Evolutionary conservation across 371 early-diverging fungal species (phyloP).

Genomic region (Batkoa obscura): DNA sequence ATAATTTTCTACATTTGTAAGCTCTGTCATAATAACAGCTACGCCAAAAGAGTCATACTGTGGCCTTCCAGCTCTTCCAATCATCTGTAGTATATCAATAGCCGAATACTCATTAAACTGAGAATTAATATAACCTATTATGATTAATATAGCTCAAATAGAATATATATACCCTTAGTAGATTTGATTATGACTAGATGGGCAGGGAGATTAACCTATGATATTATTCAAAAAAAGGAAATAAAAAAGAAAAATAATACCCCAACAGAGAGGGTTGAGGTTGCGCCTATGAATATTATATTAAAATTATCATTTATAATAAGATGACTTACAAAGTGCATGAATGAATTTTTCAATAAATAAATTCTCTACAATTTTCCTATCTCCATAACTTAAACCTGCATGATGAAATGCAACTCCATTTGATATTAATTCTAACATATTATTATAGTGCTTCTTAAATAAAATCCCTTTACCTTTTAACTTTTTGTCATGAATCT

Average conservation of each 20-base stretch:
- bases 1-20: slow-evolving; percentile 27
- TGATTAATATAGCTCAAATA: slow-evolving; percentile 7
- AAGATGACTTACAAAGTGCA: slow-evolving; percentile 37
- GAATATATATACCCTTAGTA: slow-evolving; percentile 18
- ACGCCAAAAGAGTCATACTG: slow-evolving; percentile 58
- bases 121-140: slow-evolving; percentile 38
- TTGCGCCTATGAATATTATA: slow-evolving; percentile 28
- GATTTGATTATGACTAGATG: slow-evolving; percentile 71
- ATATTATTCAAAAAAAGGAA: neutral
- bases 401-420: slow-evolving; percentile 66
- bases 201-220: slow-evolving; percentile 72
- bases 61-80: slow-evolving; percentile 84
- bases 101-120: slow-evolving; percentile 37
- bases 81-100: slow-evolving; percentile 69
- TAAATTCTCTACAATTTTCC: slow-evolving; percentile 36
- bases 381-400: slow-evolving; percentile 40
- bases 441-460: neutral
- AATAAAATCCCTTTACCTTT: neutral
- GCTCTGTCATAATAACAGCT: slow-evolving; percentile 56
- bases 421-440: slow-evolving; percentile 17
- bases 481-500: neutral
- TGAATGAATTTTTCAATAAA: slow-evolving; percentile 34
- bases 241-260: slow-evolving; percentile 13
- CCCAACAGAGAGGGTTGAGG: slow-evolving; percentile 83
- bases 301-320: neutral